phyloP scores from a whole-genome alignment of 23 red algal species.

The Gracilaria domingensis region DNA sequence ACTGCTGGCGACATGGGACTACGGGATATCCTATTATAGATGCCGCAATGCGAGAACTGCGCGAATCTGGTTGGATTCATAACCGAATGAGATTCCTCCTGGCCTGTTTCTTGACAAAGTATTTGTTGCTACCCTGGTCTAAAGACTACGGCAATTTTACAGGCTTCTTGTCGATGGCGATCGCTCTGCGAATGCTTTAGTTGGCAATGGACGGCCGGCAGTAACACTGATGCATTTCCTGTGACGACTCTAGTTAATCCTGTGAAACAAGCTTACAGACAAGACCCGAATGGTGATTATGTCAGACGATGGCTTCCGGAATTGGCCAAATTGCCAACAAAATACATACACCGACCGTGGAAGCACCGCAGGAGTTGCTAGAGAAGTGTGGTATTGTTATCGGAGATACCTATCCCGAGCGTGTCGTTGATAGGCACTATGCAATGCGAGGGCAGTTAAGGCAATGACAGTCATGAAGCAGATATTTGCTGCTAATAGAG shows the following conservation, averaged over 20 bases:
- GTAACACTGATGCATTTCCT: slow-evolving; percentile 92
- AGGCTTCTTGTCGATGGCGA: slow-evolving; percentile 89
- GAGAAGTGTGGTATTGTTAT: slow-evolving; percentile 71
- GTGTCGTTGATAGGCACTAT: slow-evolving; percentile 59
- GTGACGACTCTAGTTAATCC: slow-evolving; percentile 88
- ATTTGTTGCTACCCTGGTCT: slow-evolving; percentile 94
- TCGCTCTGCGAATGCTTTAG: slow-evolving; percentile 86
- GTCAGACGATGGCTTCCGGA: slow-evolving; percentile 92
- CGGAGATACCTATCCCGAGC: slow-evolving; percentile 83
- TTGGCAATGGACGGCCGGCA: slow-evolving; percentile 98
- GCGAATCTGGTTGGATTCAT: slow-evolving; percentile 90
- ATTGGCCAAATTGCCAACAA: slow-evolving; percentile 70
- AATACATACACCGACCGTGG: slow-evolving; percentile 89
- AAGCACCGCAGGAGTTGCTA: slow-evolving; percentile 75
- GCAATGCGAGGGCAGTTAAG: slow-evolving; percentile 76
- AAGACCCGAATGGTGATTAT: slow-evolving; percentile 83
- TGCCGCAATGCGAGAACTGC: slow-evolving; percentile 96
- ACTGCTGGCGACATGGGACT: slow-evolving; percentile 51
- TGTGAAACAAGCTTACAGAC: slow-evolving; percentile 35
- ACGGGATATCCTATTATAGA: slow-evolving; percentile 99
- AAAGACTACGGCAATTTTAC: slow-evolving; percentile 63
- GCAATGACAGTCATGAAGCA: slow-evolving; percentile 82
- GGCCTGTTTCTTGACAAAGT: slow-evolving; percentile 92
- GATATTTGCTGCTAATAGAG: slow-evolving; percentile 46
- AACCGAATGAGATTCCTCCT: slow-evolving; percentile 89